These are phyloP conservation scores for Acacia pycnantha DNA, from an alignment of 331 rosid genomes.

Conservation along the genomic window DNA sequence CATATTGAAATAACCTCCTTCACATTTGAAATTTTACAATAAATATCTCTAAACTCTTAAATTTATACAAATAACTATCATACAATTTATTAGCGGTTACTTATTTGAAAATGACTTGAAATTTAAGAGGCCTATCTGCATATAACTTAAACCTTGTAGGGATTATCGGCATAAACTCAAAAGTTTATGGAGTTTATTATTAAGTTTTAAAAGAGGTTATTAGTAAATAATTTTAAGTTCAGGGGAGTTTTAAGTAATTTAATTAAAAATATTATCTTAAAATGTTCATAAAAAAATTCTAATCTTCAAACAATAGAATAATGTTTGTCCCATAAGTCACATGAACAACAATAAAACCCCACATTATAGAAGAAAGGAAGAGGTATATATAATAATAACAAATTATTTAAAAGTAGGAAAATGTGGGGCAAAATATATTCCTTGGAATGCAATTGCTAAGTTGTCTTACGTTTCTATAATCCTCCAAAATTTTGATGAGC, in stretches of 20 bases:
- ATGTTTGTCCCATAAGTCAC: conserved; percentile 5
- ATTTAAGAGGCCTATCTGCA: too few species aligned
- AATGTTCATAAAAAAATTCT: neutral
- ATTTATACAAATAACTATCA: too few species aligned
- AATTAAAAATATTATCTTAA: neutral
- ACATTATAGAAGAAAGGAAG: neutral
- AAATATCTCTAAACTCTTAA: too few species aligned
- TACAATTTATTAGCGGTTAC: too few species aligned
- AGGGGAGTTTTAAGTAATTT: neutral
- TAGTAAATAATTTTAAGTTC: neutral
- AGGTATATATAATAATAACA: neutral
- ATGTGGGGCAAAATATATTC: neutral
- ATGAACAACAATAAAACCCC: conserved; percentile 12
- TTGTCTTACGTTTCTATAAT: neutral
- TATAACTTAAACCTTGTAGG: neutral
- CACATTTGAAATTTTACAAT: too few species aligned
- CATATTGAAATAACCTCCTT: too few species aligned
- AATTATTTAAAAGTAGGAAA: neutral
- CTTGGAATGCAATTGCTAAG: neutral
- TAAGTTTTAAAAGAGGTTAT: too few species aligned
- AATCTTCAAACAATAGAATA: neutral
- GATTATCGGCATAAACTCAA: neutral
- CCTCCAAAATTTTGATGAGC: neutral
- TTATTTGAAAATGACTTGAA: too few species aligned
- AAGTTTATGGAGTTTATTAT: neutral